phyloP scores from a whole-genome alignment of 352 stramenopile species.

The Globisporangium iwayamae region DNA sequence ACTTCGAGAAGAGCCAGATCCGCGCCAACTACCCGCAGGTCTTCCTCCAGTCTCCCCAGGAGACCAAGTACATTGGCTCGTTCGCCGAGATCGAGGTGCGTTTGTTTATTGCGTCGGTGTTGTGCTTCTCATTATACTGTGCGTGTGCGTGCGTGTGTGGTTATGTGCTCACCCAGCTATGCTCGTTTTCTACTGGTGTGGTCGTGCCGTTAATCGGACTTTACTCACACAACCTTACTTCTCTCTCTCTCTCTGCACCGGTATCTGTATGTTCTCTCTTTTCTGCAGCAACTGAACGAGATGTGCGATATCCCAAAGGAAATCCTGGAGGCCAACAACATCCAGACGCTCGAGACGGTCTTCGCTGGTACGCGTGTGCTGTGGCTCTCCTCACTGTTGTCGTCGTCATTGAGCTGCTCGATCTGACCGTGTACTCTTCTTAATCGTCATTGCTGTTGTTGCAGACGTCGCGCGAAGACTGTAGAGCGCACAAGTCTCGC shows the following conservation, averaged over 20 bases:
- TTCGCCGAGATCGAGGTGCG: slow-evolving; percentile 79
- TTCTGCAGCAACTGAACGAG: slow-evolving; percentile 70
- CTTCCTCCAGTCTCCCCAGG: slow-evolving; percentile 49
- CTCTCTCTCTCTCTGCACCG: too few relatives aligned
- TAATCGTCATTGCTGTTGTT: neutral
- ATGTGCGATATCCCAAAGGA: slow-evolving; percentile 76
- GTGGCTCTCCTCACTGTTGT: neutral
- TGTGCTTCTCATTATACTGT: neutral
- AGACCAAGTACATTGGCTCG: slow-evolving; percentile 67
- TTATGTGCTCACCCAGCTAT: neutral
- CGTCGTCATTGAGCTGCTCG: neutral
- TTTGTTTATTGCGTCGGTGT: neutral
- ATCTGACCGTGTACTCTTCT: neutral
- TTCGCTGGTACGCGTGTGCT: slow-evolving; percentile 53
- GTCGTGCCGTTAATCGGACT: neutral
- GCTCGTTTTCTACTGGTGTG: neutral
- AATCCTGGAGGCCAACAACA: slow-evolving; percentile 75
- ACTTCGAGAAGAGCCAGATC: slow-evolving; percentile 77
- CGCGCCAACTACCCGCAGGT: slow-evolving; percentile 86
- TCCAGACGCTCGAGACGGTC: slow-evolving; percentile 61
- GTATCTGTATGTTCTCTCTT: neutral
- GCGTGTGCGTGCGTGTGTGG: neutral
- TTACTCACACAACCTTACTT: neutral
- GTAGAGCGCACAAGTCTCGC: slow-evolving; percentile 6
- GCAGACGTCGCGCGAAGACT: slow-evolving; percentile 16